phyloP scores from a whole-genome alignment of 805 yeast species.

The Nakazawaea ishiwadae region DNA sequence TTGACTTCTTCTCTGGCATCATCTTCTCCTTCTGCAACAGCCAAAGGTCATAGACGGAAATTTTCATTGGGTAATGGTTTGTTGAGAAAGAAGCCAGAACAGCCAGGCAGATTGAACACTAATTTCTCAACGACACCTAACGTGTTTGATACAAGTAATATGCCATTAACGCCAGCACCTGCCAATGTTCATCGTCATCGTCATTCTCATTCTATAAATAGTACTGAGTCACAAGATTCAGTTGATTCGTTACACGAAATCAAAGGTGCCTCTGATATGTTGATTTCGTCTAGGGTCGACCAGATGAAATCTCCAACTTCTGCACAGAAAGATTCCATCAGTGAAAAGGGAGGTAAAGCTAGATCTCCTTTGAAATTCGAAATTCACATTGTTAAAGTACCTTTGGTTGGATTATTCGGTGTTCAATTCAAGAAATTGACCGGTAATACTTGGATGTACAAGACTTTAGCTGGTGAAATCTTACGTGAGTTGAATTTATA shows the following conservation, averaged over 20 bases:
- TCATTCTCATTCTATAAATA: conserved; percentile 23
- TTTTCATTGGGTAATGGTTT: conserved; percentile 59
- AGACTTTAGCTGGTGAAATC: conserved; percentile 83
- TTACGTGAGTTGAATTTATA: conserved; percentile 65
- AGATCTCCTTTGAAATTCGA: conserved; percentile 80
- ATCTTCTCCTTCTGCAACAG: neutral
- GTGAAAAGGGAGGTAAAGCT: conserved; percentile 15
- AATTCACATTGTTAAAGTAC: conserved; percentile 87
- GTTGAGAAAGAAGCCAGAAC: conserved; percentile 44
- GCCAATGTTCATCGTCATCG: conserved; percentile 30
- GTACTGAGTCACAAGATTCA: conserved; percentile 57
- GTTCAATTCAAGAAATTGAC: conserved; percentile 90
- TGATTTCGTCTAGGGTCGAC: conserved; percentile 53
- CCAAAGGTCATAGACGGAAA: conserved; percentile 51
- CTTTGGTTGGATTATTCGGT: conserved; percentile 85
- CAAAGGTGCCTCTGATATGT: conserved; percentile 53
- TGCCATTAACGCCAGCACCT: conserved; percentile 35
- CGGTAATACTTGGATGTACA: conserved; percentile 95
- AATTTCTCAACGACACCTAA: conserved; percentile 51
- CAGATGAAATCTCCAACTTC: conserved; percentile 29
- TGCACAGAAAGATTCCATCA: conserved; percentile 15
- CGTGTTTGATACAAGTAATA: conserved; percentile 24
- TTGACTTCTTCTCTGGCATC: conserved; percentile 16
- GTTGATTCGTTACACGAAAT: conserved; percentile 51
- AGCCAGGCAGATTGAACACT: conserved; percentile 9